phyloP scores from a whole-genome alignment of 73 alveolate species.

The Breviolum minutum region DNA sequence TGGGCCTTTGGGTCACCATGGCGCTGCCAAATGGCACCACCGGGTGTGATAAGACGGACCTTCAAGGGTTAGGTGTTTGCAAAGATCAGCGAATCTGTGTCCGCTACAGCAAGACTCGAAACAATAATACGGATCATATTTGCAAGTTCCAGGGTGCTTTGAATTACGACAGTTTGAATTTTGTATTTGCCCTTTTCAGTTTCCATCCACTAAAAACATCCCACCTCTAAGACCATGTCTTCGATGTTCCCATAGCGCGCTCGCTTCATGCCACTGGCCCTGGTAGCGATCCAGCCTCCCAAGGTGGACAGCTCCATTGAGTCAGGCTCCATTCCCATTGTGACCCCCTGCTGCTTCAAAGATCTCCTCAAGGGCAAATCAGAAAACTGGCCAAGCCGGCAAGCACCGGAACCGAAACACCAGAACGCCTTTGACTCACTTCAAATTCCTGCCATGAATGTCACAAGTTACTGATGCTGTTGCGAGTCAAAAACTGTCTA shows the following conservation, averaged over 20 bases:
- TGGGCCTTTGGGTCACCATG: constrained; percentile 83
- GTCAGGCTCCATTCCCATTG: constrained; percentile 96
- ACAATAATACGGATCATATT: background rate
- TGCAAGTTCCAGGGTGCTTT: too few relatives aligned
- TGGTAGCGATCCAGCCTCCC: constrained; percentile 96
- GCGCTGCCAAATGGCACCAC: constrained; percentile 86
- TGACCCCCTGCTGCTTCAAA: constrained; percentile 65
- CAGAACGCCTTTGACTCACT: too few relatives aligned
- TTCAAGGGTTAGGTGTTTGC: background rate
- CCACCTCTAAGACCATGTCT: constrained; percentile 47
- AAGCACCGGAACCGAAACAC: background rate
- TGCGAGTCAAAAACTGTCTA: too few relatives aligned
- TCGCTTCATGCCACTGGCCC: constrained; percentile 97
- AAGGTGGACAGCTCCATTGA: constrained; percentile 96
- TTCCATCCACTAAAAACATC: background rate
- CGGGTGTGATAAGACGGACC: constrained; percentile 86
- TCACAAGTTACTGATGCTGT: too few relatives aligned
- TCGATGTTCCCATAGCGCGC: constrained; percentile 99
- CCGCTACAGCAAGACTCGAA: background rate
- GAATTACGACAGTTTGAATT: background rate
- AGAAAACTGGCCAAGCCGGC: background rate
- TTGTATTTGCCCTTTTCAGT: background rate
- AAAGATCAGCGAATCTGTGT: too few relatives aligned
- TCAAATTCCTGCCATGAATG: too few relatives aligned
- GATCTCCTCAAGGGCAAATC: background rate